A percentile compares a stretch with the other conserved stretches of the same genome.
These are phyloP conservation scores for Thelonectria rubi DNA, from an alignment of 2,329 filamentous ascomycete genomes.

Conservation along the genomic window DNA sequence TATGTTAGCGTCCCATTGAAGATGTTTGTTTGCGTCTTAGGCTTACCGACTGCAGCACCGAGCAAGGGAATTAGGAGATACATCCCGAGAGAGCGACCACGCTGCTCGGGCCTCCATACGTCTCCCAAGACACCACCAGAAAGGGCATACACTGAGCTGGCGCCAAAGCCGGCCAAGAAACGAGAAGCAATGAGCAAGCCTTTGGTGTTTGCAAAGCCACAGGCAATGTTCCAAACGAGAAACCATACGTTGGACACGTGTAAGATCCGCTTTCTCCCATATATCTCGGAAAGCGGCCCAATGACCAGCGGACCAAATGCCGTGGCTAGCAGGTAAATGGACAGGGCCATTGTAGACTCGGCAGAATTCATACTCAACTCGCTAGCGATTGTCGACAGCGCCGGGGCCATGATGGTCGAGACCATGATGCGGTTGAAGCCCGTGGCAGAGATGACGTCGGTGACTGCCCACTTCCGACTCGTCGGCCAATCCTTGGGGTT, in stretches of 20 bases:
- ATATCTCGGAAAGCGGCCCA: slow-evolving; percentile 58
- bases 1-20: neutral
- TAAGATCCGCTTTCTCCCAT: slow-evolving; percentile 54
- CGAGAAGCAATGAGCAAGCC: slow-evolving; percentile 54
- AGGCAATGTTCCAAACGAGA: slow-evolving; percentile 58
- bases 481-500: slow-evolving; percentile 53
- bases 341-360: slow-evolving; percentile 58
- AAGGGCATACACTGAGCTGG: slow-evolving; percentile 55
- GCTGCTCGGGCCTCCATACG: slow-evolving; percentile 55
- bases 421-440: slow-evolving; percentile 62
- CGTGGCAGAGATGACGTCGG: slow-evolving; percentile 57
- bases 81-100: slow-evolving; percentile 52
- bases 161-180: slow-evolving; percentile 59
- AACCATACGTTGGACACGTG: slow-evolving; percentile 59
- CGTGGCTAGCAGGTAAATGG: slow-evolving; percentile 54
- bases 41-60: slow-evolving; percentile 49
- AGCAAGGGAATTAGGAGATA: slow-evolving; percentile 53
- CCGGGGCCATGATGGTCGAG: slow-evolving; percentile 62
- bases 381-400: slow-evolving; percentile 56
- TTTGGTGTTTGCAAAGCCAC: slow-evolving; percentile 52
- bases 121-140: slow-evolving; percentile 59
- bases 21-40: neutral
- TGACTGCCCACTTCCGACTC: slow-evolving; percentile 58
- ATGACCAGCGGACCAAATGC: slow-evolving; percentile 56
- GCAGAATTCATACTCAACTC: slow-evolving; percentile 61